A percentile compares a stretch with the other conserved stretches of the same genome.
Conservation (phyloP, 1,284 basidiomycete species). For the Neonothopanus nambi region DNA sequence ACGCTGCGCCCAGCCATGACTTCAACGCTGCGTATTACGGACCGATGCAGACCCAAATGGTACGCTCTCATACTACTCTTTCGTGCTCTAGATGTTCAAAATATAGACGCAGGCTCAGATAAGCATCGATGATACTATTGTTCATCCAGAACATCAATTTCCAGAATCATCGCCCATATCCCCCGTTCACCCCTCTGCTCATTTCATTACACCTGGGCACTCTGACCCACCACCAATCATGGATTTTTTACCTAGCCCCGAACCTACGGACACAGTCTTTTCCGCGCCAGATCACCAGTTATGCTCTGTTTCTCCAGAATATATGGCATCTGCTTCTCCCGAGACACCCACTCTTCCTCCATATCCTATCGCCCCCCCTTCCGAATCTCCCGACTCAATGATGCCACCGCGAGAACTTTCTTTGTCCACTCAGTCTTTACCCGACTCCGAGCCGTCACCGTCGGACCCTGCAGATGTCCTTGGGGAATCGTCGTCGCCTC, state of each 20-base stretch:
- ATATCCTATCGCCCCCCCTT: neutral
- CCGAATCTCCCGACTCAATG: neutral
- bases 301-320: neutral
- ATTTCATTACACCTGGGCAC: neutral
- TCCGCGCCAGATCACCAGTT: neutral
- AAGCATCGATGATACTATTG: too few relatives aligned
- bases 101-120: too few relatives aligned
- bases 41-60: too few relatives aligned
- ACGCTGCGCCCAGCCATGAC: too few relatives aligned
- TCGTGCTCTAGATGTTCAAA: too few relatives aligned
- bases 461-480: too few relatives aligned
- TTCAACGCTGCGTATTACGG: too few relatives aligned
- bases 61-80: too few relatives aligned
- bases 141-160: too few relatives aligned
- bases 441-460: neutral
- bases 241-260: conserved; percentile 1
- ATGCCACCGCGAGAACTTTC: too few relatives aligned
- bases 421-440: neutral
- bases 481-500: neutral
- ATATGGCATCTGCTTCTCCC: neutral
- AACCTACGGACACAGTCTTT: neutral
- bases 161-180: too few relatives aligned
- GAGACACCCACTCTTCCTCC: neutral
- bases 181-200: neutral
- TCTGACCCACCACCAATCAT: neutral